phyloP scores from a whole-genome alignment of 306 rosid species.

The Crataegus laevigata region DNA sequence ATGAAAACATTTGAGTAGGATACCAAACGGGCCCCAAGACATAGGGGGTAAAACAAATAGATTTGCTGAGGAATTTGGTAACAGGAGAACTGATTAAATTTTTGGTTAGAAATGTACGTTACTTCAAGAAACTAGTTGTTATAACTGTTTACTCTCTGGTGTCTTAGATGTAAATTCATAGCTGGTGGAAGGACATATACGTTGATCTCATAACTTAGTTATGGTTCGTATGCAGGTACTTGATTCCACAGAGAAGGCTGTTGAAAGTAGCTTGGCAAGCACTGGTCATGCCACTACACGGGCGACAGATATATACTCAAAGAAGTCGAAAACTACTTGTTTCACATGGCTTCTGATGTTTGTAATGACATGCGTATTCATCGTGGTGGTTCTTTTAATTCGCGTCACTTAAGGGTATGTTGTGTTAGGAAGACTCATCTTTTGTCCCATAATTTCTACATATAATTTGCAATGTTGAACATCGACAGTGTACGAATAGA shows the following conservation, averaged over 20 bases:
- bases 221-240: constrained; percentile 49
- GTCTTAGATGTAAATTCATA: neutral
- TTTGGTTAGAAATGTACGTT: neutral
- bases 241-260: constrained; percentile 79
- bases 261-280: constrained; percentile 85
- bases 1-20: too few relatives aligned
- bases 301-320: constrained; percentile 50
- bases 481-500: neutral
- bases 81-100: neutral
- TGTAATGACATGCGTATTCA: constrained; percentile 58
- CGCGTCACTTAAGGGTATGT: constrained; percentile 45
- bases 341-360: constrained; percentile 73
- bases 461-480: neutral
- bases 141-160: neutral
- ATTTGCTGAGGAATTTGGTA: neutral
- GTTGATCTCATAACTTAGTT: constrained; percentile 7
- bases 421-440: neutral
- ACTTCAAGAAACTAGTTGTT: neutral
- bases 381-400: constrained; percentile 85
- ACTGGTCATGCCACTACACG: constrained; percentile 73
- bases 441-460: neutral
- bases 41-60: neutral
- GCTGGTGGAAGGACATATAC: neutral
- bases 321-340: constrained; percentile 75
- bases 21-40: too few relatives aligned